Percentiles rank a stretch among this genome's conserved stretches.
These are phyloP conservation scores for Albugo candida DNA, from an alignment of 352 stramenopile species.

Conservation along the genomic window DNA sequence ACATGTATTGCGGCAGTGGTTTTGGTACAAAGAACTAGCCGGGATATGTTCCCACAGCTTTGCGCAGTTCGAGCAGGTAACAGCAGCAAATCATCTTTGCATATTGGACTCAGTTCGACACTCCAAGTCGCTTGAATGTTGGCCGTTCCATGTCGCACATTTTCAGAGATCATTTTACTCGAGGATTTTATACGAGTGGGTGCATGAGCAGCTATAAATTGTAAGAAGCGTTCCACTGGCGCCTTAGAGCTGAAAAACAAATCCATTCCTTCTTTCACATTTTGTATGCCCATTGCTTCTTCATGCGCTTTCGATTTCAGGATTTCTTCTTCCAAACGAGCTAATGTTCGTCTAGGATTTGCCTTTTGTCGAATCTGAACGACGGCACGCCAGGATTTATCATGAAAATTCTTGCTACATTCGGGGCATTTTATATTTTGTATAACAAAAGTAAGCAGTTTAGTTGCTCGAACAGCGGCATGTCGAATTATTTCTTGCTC, in stretches of 20 bases:
- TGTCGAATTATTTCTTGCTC: slow-evolving; percentile 56
- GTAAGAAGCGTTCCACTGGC: slow-evolving; percentile 29
- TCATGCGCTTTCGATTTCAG: slow-evolving; percentile 54
- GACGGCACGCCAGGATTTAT: slow-evolving; percentile 43
- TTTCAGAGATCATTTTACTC: slow-evolving; percentile 57
- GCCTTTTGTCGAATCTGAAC: slow-evolving; percentile 63
- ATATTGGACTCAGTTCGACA: slow-evolving; percentile 50
- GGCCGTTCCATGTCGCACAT: slow-evolving; percentile 34
- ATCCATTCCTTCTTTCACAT: slow-evolving; percentile 57
- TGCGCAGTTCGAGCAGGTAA: slow-evolving; percentile 35
- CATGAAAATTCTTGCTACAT: slow-evolving; percentile 48
- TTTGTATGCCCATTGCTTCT: slow-evolving; percentile 31
- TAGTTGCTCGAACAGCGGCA: slow-evolving; percentile 43
- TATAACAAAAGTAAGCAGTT: slow-evolving; percentile 41
- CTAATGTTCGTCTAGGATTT: slow-evolving; percentile 57
- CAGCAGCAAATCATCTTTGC: slow-evolving; percentile 53
- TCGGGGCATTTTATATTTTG: slow-evolving; percentile 44
- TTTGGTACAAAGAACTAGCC: slow-evolving; percentile 33
- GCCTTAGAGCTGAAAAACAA: slow-evolving; percentile 57
- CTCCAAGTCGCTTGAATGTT: slow-evolving; percentile 51
- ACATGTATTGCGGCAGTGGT: slow-evolving; percentile 45
- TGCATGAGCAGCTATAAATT: slow-evolving; percentile 36
- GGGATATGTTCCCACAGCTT: slow-evolving; percentile 38
- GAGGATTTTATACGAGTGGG: slow-evolving; percentile 49
- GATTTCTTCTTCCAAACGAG: slow-evolving; percentile 47